Conservation (phyloP, 2,329 filamentous ascomycete species). For the Coniochaeta pulveracea region DNA sequence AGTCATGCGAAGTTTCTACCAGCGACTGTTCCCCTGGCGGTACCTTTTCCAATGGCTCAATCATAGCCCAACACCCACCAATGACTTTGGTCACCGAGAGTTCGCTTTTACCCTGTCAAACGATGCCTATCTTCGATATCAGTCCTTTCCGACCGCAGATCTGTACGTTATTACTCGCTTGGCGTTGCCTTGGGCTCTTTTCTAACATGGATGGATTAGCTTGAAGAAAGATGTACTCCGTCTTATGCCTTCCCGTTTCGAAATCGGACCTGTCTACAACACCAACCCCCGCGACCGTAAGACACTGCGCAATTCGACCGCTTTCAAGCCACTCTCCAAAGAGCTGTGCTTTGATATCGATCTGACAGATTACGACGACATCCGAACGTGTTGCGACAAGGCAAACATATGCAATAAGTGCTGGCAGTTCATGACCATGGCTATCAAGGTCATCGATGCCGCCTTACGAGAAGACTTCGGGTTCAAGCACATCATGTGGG, state of each 20-base stretch:
- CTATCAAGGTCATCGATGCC: constrained; percentile 83
- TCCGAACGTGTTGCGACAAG: constrained; percentile 88
- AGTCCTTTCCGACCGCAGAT: constrained; percentile 49
- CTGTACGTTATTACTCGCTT: constrained; percentile 24
- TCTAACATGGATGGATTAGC: constrained; percentile 25
- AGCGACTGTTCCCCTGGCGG: constrained; percentile 88
- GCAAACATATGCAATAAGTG: constrained; percentile 90
- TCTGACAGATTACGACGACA: constrained; percentile 96
- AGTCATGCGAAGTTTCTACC: constrained; percentile 88
- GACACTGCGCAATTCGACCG: constrained; percentile 63
- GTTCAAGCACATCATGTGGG: constrained; percentile 95
- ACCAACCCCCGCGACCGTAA: constrained; percentile 93
- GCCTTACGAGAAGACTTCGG: constrained; percentile 90
- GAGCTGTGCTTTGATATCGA: constrained; percentile 99
- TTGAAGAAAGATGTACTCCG: constrained; percentile 86
- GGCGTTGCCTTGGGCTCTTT: not conserved
- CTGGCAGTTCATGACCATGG: constrained; percentile 97
- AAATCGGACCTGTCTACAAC: constrained; percentile 95
- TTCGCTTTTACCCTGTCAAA: constrained; percentile 94
- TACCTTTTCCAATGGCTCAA: constrained; percentile 97
- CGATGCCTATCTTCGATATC: constrained; percentile 86
- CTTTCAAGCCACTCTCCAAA: constrained; percentile 81
- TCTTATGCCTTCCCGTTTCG: constrained; percentile 85
- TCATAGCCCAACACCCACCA: constrained; percentile 73
- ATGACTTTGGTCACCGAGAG: constrained; percentile 86